Evolutionary conservation across 306 rosid genomes (phyloP), one percentile per base, ranked within the genome.

Genomic region (Prunus persica): DNA sequence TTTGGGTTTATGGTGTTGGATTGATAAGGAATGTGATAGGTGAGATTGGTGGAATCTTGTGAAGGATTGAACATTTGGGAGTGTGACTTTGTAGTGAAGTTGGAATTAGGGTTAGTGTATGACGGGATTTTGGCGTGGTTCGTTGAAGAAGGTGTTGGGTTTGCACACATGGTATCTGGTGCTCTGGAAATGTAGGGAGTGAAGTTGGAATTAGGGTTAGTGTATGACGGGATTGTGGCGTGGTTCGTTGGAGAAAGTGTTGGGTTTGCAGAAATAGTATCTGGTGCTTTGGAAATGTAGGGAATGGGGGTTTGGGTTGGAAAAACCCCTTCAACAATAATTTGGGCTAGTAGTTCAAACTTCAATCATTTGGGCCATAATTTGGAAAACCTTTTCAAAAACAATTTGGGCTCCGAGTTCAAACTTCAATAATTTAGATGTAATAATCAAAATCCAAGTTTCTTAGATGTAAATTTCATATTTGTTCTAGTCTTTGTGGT

Each of bases 1-100:
- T 43, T 65, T 1, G 84, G 81, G 76, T 47, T 67, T 22, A 72
- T 58, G 72, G 83, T 19, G 76, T 32, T 79, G 24, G 81, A 47
- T 60, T 50, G 82, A 32, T 60, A 41, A 34, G 77, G 69, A 54
- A 66, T 73, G 76, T 83, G 64, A 16, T 71, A 72, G 38, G 65
- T 55, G 2, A 73, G n/a, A 76, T 77, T 49, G 71, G 73, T 41
- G 41, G 86, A 58, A 51, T 46, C 45, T 22, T 63, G 69, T 22
- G 76, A 51, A 50, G 43, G 66, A 65, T 76, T 71, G 41, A 81
- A 75, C 83, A 84, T 74, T 50, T 12, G 30, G 18, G 60, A 45
- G 27, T 66, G 63, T n/a, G 75, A 19, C 69, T 19, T 56, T 34
- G 71, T 71, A 61, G 47, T 15, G 30, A 68, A 47, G 49, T 5